Percentiles rank a stretch among this genome's conserved stretches.
These are phyloP conservation scores for Alternaria arborescens DNA, from an alignment of 2,329 filamentous ascomycete genomes.

Conservation along the genomic window DNA sequence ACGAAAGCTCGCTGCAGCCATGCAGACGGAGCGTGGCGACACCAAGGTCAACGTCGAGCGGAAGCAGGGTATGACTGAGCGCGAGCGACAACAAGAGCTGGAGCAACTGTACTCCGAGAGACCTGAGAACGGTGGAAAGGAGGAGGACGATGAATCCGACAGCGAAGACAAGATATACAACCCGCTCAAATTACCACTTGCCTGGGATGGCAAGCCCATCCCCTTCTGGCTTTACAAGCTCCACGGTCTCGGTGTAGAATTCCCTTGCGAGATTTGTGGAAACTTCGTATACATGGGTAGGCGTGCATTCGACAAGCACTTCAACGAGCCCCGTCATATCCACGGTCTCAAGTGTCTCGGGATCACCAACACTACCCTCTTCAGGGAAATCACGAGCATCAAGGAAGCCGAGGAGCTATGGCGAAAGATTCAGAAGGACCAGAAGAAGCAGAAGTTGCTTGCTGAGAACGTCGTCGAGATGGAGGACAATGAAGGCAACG, in stretches of 20 bases:
- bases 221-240: slow-evolving; percentile 99
- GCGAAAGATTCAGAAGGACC: slow-evolving; percentile 90
- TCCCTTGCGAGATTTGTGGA: slow-evolving; percentile 94
- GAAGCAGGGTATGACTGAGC: slow-evolving; percentile 96
- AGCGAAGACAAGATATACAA: slow-evolving; percentile 91
- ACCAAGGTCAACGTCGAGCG: slow-evolving; percentile 95
- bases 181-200: slow-evolving; percentile 91
- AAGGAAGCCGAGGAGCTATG: slow-evolving; percentile 87
- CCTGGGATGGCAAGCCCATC: slow-evolving; percentile 98
- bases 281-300: slow-evolving; percentile 99
- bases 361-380: slow-evolving; percentile 88
- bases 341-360: slow-evolving; percentile 94
- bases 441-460: slow-evolving; percentile 77
- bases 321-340: slow-evolving; percentile 91
- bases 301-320: slow-evolving; percentile 97
- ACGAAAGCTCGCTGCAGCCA: slow-evolving; percentile 78
- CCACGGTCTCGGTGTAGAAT: slow-evolving; percentile 93
- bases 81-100: slow-evolving; percentile 91
- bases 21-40: slow-evolving; percentile 87
- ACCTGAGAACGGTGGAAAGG: slow-evolving; percentile 63
- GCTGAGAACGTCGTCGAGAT: slow-evolving; percentile 93
- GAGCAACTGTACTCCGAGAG: slow-evolving; percentile 80
- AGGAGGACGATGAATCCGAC: slow-evolving; percentile 72
- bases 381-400: slow-evolving; percentile 92
- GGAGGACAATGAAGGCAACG: slow-evolving; percentile 97